Evolutionary conservation across 208 protist species (phyloP).

Genomic region (Trypanosoma rangeli): DNA sequence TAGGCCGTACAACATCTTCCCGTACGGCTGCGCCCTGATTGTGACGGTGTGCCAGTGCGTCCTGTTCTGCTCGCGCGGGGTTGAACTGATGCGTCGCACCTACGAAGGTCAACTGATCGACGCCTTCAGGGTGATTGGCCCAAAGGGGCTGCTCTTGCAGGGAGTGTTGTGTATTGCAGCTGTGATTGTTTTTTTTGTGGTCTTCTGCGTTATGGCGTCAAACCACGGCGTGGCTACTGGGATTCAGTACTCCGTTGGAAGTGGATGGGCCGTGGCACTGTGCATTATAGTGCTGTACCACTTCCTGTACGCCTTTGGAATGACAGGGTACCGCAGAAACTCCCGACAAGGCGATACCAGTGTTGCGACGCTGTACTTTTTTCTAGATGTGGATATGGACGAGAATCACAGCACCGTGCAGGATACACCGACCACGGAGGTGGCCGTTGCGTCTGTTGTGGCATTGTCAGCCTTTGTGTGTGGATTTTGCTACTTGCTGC

Average conservation of each 20-base stretch:
- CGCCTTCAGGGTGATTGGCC: conserved; percentile 42
- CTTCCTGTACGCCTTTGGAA: conserved; percentile 22
- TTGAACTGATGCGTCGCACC: conserved; percentile 56
- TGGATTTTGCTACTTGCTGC: conserved; percentile 47
- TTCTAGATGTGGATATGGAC: conserved; percentile 31
- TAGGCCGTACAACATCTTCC: conserved; percentile 54
- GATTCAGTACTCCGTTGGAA: conserved; percentile 19
- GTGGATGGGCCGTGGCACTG: conserved; percentile 16
- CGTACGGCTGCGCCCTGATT: conserved; percentile 52
- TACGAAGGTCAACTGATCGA: conserved; percentile 62
- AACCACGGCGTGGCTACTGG: conserved; percentile 1
- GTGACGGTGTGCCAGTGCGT: conserved; percentile 44
- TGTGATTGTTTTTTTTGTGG: conserved; percentile 19
- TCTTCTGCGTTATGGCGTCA: conserved; percentile 16
- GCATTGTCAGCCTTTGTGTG: conserved; percentile 37
- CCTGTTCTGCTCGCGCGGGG: conserved; percentile 59
- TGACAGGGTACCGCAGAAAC: background rate
- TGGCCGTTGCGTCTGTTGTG: conserved; percentile 42
- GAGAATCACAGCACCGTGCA: conserved; percentile 25
- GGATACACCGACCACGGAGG: conserved; percentile 26
- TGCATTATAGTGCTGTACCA: conserved; percentile 27
- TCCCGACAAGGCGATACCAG: background rate
- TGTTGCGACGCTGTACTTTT: conserved; percentile 26
- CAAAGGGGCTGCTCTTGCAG: conserved; percentile 42
- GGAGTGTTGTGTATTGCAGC: conserved; percentile 30